Conservation (phyloP, 2,329 filamentous ascomycete species). For the Botrytis paeoniae region DNA sequence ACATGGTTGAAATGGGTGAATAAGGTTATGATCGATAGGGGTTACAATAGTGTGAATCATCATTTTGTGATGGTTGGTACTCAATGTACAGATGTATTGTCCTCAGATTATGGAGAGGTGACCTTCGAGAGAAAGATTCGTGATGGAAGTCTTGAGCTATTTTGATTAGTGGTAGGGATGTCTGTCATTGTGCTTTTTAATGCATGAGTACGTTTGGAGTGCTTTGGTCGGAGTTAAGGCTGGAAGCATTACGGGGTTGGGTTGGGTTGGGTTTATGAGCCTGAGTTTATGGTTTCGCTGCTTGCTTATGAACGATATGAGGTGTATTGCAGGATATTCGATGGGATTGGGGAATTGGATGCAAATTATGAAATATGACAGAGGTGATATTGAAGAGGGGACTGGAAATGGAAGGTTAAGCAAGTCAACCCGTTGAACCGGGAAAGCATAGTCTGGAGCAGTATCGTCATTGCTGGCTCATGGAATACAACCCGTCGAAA, state of each 20-base stretch:
- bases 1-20: constrained; percentile 6
- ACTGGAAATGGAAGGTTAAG: background rate
- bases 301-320: background rate
- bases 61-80: constrained; percentile 14
- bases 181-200: background rate
- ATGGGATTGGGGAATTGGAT: background rate
- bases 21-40: background rate
- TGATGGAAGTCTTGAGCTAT: constrained; percentile 13
- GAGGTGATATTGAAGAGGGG: too few species aligned
- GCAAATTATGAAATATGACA: background rate
- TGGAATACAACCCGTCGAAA: background rate
- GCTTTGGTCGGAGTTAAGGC: background rate
- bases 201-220: background rate
- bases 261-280: background rate
- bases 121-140: constrained; percentile 4
- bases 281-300: background rate
- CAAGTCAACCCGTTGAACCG: background rate
- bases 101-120: background rate
- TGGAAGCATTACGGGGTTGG: background rate
- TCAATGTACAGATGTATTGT: background rate
- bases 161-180: background rate
- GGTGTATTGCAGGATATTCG: background rate
- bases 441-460: background rate
- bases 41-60: background rate
- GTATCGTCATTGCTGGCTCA: background rate